Percentiles rank a stretch among this genome's conserved stretches.
phyloP scores from a whole-genome alignment of 2,329 filamentous ascomycete genomes.

The Byssochlamys sp. region DNA sequence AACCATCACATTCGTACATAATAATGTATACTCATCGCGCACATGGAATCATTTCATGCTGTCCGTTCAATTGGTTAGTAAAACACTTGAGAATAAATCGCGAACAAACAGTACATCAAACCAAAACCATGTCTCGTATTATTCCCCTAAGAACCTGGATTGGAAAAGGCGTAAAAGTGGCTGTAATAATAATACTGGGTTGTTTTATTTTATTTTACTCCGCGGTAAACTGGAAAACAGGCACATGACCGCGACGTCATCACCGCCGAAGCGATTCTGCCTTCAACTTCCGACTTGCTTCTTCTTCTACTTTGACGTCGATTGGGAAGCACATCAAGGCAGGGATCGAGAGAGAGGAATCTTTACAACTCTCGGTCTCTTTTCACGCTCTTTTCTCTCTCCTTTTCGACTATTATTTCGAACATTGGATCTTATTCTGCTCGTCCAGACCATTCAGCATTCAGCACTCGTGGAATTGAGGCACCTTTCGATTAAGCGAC shows the following conservation, averaged over 20 bases:
- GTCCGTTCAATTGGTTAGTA: too few relatives aligned
- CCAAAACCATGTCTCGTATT: too few relatives aligned
- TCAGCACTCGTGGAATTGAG: neutral
- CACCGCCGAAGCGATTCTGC: neutral
- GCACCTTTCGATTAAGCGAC: neutral
- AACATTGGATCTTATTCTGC: neutral
- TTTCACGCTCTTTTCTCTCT: neutral
- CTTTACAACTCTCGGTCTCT: neutral
- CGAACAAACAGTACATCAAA: too few relatives aligned
- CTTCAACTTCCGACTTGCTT: neutral
- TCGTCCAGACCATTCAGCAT: neutral
- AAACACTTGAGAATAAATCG: too few relatives aligned
- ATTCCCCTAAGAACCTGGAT: too few relatives aligned
- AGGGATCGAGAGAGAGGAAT: neutral
- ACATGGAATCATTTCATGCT: too few relatives aligned
- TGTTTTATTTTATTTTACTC: too few relatives aligned
- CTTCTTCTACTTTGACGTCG: neutral
- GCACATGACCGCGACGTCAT: neutral
- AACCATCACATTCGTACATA: neutral
- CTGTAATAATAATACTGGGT: too few relatives aligned
- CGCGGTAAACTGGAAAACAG: neutral
- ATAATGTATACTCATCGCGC: neutral
- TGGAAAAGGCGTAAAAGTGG: too few relatives aligned
- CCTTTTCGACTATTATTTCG: neutral
- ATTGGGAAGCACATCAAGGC: neutral